Evolutionary conservation across 1,139 yeast genomes (phyloP).

Genomic region (Zygosaccharomyces sapae): DNA sequence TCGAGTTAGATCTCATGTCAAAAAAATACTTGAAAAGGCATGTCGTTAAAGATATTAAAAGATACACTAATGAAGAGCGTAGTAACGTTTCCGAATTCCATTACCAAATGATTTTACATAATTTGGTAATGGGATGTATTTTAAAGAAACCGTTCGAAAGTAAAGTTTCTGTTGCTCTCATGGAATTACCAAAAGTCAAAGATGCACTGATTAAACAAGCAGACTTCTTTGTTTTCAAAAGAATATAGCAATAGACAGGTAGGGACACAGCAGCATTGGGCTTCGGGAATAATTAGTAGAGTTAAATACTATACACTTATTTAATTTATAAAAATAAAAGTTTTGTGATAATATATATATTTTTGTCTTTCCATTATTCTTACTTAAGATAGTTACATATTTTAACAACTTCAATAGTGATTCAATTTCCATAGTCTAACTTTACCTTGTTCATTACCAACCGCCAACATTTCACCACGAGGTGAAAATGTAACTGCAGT

Average conservation of each 20-base stretch:
- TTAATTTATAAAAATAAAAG: constrained; percentile 1
- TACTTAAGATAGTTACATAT: neutral
- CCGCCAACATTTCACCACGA: constrained; percentile 73
- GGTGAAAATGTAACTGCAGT: constrained; percentile 81
- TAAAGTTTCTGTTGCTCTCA: constrained; percentile 14
- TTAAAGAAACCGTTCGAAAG: constrained; percentile 15
- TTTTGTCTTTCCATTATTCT: neutral
- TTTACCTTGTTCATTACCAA: constrained; percentile 88
- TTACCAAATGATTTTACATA: constrained; percentile 12
- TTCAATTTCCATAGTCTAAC: constrained; percentile 86
- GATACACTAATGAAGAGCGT: constrained; percentile 16
- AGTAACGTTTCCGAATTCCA: constrained; percentile 10
- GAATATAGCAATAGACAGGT: constrained; percentile 2
- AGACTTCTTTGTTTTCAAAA: constrained; percentile 16
- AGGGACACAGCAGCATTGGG: neutral
- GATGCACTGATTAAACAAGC: constrained; percentile 13
- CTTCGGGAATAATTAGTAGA: neutral
- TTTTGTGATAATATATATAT: neutral
- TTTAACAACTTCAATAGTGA: constrained; percentile 47
- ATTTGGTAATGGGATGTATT: constrained; percentile 12
- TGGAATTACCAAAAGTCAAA: constrained; percentile 13
- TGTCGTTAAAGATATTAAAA: constrained; percentile 17
- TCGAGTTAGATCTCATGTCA: constrained; percentile 20
- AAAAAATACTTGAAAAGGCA: constrained; percentile 19
- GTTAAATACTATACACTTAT: neutral